These are phyloP conservation scores for Aspergillus sp. DNA, from an alignment of 2,329 filamentous ascomycete genomes.

Conservation along the genomic window DNA sequence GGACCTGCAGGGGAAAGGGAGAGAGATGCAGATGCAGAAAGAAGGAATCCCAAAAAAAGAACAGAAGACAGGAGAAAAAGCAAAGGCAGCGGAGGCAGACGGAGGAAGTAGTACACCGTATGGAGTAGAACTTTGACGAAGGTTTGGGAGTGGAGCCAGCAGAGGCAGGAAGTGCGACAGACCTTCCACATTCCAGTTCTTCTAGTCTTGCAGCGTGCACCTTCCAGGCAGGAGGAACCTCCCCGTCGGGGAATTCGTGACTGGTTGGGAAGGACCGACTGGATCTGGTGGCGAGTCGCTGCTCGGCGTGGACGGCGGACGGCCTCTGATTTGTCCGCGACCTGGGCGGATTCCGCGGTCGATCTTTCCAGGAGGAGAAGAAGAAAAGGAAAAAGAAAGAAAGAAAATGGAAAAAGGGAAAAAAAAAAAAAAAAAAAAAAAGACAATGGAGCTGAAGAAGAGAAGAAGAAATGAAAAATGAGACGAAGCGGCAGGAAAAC, in stretches of 20 bases:
- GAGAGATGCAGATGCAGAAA: neutral
- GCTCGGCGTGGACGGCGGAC: conserved; percentile 18
- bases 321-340: conserved; percentile 22
- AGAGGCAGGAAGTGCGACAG: neutral
- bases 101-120: too few species aligned
- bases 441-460: neutral
- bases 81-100: too few species aligned
- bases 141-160: too few species aligned
- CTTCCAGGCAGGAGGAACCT: too few species aligned
- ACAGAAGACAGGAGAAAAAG: neutral
- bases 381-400: neutral
- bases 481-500: neutral
- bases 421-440: neutral
- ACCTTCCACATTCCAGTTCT: neutral
- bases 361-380: neutral
- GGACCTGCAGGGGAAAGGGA: neutral
- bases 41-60: neutral
- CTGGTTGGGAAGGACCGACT: too few species aligned
- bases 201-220: too few species aligned
- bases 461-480: neutral
- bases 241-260: too few species aligned
- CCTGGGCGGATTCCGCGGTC: neutral
- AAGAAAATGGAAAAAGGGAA: neutral
- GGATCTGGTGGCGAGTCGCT: neutral
- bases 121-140: too few species aligned